These are phyloP conservation scores for Rosa persica DNA, from an alignment of 306 rosid genomes.

Conservation along the genomic window DNA sequence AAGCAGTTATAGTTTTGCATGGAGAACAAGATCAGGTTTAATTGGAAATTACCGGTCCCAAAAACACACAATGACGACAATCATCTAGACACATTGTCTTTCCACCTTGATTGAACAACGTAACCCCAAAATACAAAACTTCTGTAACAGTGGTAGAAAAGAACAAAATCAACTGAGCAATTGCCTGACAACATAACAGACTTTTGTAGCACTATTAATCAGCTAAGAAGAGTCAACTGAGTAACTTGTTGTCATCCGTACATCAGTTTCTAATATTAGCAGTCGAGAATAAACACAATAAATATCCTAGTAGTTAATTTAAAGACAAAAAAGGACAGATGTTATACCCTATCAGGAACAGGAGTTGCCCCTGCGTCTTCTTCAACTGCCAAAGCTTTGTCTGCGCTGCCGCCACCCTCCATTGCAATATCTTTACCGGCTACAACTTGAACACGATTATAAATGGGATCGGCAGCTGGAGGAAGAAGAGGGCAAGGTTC, in stretches of 20 bases:
- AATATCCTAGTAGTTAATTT: background rate
- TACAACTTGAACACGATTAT: slow-evolving; percentile 55
- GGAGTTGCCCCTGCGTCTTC: slow-evolving; percentile 80
- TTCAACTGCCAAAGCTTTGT: slow-evolving; percentile 66
- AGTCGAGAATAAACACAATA: slow-evolving; percentile 20
- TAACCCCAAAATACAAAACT: slow-evolving; percentile 9
- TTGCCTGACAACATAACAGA: background rate
- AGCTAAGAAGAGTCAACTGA: background rate
- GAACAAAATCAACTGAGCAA: background rate
- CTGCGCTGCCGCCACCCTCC: slow-evolving; percentile 89
- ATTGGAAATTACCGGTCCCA: slow-evolving; percentile 5
- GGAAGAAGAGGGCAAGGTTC: slow-evolving; percentile 58
- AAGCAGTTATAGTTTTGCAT: slow-evolving; percentile 4
- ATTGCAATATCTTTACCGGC: slow-evolving; percentile 68
- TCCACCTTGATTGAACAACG: slow-evolving; percentile 5
- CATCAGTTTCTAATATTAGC: slow-evolving; percentile 15
- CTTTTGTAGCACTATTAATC: background rate
- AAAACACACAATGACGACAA: background rate
- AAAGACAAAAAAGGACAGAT: slow-evolving; percentile 23
- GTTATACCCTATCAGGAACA: slow-evolving; percentile 80
- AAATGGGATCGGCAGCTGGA: slow-evolving; percentile 58
- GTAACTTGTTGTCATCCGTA: background rate
- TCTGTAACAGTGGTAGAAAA: background rate
- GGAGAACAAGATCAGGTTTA: slow-evolving; percentile 6
- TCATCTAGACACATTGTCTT: slow-evolving; percentile 18